phyloP scores from a whole-genome alignment of 169 alveolate species.

The Eimeria acervulina region DNA sequence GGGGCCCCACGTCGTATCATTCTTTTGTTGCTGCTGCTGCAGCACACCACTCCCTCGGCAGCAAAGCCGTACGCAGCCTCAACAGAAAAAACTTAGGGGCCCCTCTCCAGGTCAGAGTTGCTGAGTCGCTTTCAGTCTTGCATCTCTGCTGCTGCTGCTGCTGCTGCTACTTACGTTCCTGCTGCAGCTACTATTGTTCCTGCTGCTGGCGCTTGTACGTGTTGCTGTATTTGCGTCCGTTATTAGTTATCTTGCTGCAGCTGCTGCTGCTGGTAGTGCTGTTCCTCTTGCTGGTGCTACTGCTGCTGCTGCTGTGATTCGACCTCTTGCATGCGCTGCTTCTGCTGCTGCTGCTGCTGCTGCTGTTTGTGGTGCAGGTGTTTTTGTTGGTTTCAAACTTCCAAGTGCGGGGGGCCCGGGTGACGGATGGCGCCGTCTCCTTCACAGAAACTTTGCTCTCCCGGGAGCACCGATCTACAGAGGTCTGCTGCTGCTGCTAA shows the following conservation, averaged over 20 bases:
- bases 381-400: slow-evolving; percentile 13
- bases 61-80: not conserved
- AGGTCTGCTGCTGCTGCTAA: no score
- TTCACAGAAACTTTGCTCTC: not conserved
- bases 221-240: not conserved
- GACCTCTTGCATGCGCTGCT: not conserved
- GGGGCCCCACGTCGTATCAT: not conserved
- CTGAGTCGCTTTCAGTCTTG: not conserved
- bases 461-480: not conserved
- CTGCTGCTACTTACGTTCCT: not conserved
- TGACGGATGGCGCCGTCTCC: slow-evolving; percentile 20
- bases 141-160: not conserved
- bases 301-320: not conserved
- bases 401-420: slow-evolving; percentile 32
- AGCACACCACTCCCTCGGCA: not conserved
- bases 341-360: not conserved
- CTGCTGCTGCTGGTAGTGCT: not conserved
- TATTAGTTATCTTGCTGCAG: not conserved
- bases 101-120: slow-evolving; percentile 23
- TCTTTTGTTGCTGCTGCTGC: slow-evolving; percentile 35
- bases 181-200: not conserved
- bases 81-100: slow-evolving; percentile 38
- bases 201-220: not conserved
- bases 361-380: slow-evolving; percentile 19
- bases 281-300: slow-evolving; percentile 10